Base-by-base conservation (phyloP, 768 basidiomycete genomes). In the Mycena amicta region DNA sequence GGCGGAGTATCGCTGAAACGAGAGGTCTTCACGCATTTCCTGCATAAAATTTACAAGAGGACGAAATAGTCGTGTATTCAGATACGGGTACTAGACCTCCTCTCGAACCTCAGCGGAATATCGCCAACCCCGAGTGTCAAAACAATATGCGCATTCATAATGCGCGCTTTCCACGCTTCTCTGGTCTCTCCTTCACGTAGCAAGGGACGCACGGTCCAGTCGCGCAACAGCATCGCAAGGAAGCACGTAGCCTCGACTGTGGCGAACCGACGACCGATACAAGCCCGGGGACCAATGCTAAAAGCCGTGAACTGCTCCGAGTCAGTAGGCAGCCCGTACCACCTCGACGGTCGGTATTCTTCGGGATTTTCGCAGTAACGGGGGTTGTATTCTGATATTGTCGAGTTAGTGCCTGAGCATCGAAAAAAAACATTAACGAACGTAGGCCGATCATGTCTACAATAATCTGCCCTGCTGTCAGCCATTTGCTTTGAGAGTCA, bases 1-100 rank as follows among this genome's bases (percentile, higher is more conserved):
- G 73, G 77, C 61, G 73, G 71, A 0, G 76, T 78, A 20, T 68
- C 23, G 6, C 15, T 87, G 76, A 83, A 74, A 67, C 74, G 77
- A 57, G 85, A 86, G 58, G 89, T 96, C 55, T 96, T 97, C 74
- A 81, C 79, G 57, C 85, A 80, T 64, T 98, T 97, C 77, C 75
- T 98, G 71, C 81, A 82, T 59, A 98, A 98, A 80, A 95, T 98
- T 39, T 83, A 85, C 67, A 80, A 80, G 20, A 6, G 43, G 43
- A n/a, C 43, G n/a, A n/a, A n/a, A n/a, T n/a, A n/a, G n/a, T n/a
- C n/a, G n/a, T n/a, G n/a, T n/a, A n/a, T n/a, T n/a, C n/a, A n/a
- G n/a, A n/a, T n/a, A n/a, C n/a, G n/a, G n/a, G n/a, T n/a, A n/a
- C n/a, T n/a, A n/a, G 33, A 18, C 33, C 33, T 37, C 33, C 33